Conservation (phyloP, 352 stramenopile species). For the Plasmopara halstedii region DNA sequence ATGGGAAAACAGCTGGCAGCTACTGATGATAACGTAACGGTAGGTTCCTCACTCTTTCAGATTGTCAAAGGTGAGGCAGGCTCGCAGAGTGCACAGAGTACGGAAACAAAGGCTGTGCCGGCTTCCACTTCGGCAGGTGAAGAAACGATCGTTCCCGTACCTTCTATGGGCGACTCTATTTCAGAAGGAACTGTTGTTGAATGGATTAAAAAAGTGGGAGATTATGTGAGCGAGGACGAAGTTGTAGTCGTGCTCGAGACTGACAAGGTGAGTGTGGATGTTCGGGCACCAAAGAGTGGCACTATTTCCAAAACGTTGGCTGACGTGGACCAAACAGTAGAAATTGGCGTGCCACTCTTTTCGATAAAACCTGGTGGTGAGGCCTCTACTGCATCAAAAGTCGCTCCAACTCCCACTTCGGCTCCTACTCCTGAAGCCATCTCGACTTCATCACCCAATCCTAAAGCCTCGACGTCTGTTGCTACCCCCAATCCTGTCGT, state of each 20-base stretch:
- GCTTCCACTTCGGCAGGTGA: constrained; percentile 24
- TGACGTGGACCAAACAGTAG: constrained; percentile 92
- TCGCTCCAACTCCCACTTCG: constrained; percentile 12
- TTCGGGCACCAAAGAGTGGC: constrained; percentile 81
- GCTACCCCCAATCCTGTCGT: constrained; percentile 10
- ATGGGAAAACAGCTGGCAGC: constrained; percentile 87
- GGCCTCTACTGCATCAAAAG: not conserved
- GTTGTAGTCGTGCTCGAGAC: constrained; percentile 98
- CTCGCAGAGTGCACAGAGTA: constrained; percentile 12
- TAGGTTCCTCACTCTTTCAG: constrained; percentile 90
- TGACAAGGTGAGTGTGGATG: constrained; percentile 95
- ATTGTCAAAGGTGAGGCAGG: constrained; percentile 78
- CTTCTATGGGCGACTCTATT: constrained; percentile 94
- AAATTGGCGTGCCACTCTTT: constrained; percentile 91
- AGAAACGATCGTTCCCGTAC: constrained; percentile 60
- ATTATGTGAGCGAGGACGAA: constrained; percentile 91
- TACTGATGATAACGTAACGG: constrained; percentile 93
- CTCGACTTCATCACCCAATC: constrained; percentile 16
- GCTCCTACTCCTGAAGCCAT: constrained; percentile 7
- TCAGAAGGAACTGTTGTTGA: constrained; percentile 96
- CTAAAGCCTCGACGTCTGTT: constrained; percentile 13
- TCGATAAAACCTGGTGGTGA: constrained; percentile 84
- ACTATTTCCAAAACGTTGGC: constrained; percentile 87
- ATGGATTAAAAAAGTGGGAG: constrained; percentile 90
- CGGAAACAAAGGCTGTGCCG: constrained; percentile 15